Conservation (phyloP, 1,139 yeast genomes). For the Geotrichum bryndzae region DNA sequence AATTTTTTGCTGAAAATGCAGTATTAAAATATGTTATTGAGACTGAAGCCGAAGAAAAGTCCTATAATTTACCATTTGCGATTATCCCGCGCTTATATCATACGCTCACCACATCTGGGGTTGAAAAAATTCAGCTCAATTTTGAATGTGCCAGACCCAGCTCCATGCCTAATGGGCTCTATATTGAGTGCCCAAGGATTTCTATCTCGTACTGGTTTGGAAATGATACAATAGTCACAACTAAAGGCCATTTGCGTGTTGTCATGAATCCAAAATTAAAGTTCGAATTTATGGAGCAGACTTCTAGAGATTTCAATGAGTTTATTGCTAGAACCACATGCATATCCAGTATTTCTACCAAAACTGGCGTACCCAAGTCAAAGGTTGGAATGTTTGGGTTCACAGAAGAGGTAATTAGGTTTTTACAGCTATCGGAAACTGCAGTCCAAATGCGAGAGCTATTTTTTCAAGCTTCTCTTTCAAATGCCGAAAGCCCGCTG, state of each 20-base stretch:
- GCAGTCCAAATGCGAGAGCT: constrained; percentile 63
- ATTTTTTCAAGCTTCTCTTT: constrained; percentile 49
- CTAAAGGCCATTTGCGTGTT: constrained; percentile 54
- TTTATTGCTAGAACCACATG: constrained; percentile 3
- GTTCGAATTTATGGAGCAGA: constrained; percentile 67
- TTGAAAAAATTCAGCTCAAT: constrained; percentile 49
- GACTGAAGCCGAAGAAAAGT: constrained; percentile 43
- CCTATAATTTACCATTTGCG: constrained; percentile 57
- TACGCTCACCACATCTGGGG: constrained; percentile 48
- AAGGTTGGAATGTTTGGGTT: constrained; percentile 46
- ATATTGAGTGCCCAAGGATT: constrained; percentile 55
- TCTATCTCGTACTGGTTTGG: constrained; percentile 51
- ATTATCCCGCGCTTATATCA: constrained; percentile 64
- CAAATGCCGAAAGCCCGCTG: constrained; percentile 49
- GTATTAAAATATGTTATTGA: constrained; percentile 42
- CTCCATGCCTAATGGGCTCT: constrained; percentile 57
- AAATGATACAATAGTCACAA: constrained; percentile 65
- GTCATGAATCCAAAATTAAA: constrained; percentile 56
- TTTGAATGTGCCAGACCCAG: constrained; percentile 63
- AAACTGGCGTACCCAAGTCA: background rate
- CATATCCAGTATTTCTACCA: background rate
- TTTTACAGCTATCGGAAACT: constrained; percentile 69
- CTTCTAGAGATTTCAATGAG: constrained; percentile 40
- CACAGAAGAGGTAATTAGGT: constrained; percentile 56
- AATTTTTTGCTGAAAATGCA: constrained; percentile 47